Base-by-base conservation (phyloP, 1,284 basidiomycete genomes). In the Puccinia horiana region DNA sequence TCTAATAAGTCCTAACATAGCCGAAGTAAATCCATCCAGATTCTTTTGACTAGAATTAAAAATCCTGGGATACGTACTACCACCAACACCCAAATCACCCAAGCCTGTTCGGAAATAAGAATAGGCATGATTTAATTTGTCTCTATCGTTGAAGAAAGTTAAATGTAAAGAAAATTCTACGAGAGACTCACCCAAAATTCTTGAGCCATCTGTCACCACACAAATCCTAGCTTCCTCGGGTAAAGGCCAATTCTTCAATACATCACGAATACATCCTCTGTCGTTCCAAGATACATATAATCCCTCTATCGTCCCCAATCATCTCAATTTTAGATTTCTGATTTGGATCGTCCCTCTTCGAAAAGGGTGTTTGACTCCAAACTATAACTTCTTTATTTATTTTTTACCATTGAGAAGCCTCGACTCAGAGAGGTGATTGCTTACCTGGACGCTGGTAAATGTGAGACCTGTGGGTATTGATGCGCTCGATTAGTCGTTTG, bases 201-300 rank as follows among this genome's bases (percentile, higher is more conserved):
- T 92, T 23, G 93, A 95, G 88, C 95, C 95, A 88, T 97, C 95
- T 5, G 88, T 88, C 23, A 95, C 93, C 65, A 95, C 93, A 82
- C 91, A 91, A 84, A 95, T 94, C 67, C 93, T 90, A 29, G 93
- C 93, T 63, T 93, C 91, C 76, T 91, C 88, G 80, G 90, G 87
- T 82, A 90, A 91, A 12, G 92, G 92, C 93, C 94, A 95, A 86
- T 92, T 93, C 75, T 89, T 88, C 54, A 95, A 88, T 78, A 94
- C 90, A 81, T 89, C 87, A 54, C 90, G 89, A 84, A 95, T 92
- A 56, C 89, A 91, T 61, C 93, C 94, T 87, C 93, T 94, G 89
- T 98, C 94, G 83, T 92, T 91, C 85, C 93, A 90, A n/a, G 92
- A 93, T 83, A 96, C 89, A 87, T 93, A 96, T 12, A 81, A 26